Evolutionary conservation across 2,329 filamentous ascomycete species (phyloP), one percentile per base, ranked within the genome.

Genomic region (Colletotrichum tanaceti): DNA sequence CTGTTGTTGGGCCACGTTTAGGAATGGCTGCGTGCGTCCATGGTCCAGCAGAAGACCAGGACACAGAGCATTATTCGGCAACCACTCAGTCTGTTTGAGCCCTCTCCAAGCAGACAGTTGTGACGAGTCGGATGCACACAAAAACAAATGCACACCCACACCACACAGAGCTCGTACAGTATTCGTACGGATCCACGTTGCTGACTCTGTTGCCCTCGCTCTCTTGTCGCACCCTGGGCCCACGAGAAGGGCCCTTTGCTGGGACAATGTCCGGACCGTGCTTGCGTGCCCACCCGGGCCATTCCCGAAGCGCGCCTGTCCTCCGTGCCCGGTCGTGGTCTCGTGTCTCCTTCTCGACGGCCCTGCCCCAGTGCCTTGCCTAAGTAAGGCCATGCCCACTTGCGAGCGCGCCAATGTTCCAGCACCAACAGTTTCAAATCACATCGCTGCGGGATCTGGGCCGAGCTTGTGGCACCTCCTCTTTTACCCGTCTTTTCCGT

Each of bases 351-450:
- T 65, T 24, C 32, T 46, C 38, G 52, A 53, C 53, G 52, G 59
- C 53, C 38, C 52, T 68, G 60, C 35, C 58, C 39, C 57, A 9
- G 28, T 32, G 28, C 1, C 28, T 32, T 32, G 28, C 28, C 28
- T 9, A 32, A 32, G 9, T 32, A 32, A 10, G 28, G 50, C 58
- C 20, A 55, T 54, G 22, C 54, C 65, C 61, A 59, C 65, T 65
- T 43, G 41, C 18, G 22, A 61, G 55, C 52, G 66, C 44, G 38
- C 65, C 62, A 50, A 59, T 47, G 55, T 61, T 69, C 66, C 43
- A 69, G 62, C 66, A 66, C 66, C 66, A 66, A 57, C 66, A 62
- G 66, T 69, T 69, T 69, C 66, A 69, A 60, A 69, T 61, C 55
- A 65, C 62, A 69, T 69, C 66, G 61, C 66, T 52, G 66, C 66